phyloP scores from a whole-genome alignment of 208 protist genomes.

The Histomonas meleagridis region DNA sequence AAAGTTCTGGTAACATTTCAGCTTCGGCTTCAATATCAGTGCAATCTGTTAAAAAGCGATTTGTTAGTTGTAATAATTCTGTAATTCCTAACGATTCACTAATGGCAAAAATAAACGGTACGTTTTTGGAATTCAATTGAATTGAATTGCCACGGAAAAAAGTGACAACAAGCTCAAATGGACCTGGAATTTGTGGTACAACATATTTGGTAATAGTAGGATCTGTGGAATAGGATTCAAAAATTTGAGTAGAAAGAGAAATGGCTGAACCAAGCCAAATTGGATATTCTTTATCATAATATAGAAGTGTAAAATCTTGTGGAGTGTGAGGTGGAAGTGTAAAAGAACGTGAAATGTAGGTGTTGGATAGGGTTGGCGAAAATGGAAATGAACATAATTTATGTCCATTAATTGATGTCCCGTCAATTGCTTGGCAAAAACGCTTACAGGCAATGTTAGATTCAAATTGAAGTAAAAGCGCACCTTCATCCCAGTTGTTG shows the following conservation, averaged over 20 bases:
- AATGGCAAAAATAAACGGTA: not conserved
- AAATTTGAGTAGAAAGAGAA: not conserved
- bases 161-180: not conserved
- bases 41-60: not conserved
- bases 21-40: not conserved
- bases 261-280: not conserved
- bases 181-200: not conserved
- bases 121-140: not conserved
- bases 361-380: too few species aligned
- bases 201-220: not conserved
- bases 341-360: not conserved
- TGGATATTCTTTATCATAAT: conserved; percentile 16
- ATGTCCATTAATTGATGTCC: not conserved
- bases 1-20: not conserved
- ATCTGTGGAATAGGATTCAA: not conserved
- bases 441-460: not conserved
- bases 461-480: not conserved
- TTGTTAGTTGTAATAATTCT: not conserved
- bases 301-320: not conserved
- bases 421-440: not conserved
- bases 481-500: not conserved
- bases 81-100: not conserved
- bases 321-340: not conserved
- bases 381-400: not conserved
- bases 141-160: not conserved